Evolutionary conservation across 148 eudicot species (phyloP).

Genomic region (Vaccinium macrocarpon): DNA sequence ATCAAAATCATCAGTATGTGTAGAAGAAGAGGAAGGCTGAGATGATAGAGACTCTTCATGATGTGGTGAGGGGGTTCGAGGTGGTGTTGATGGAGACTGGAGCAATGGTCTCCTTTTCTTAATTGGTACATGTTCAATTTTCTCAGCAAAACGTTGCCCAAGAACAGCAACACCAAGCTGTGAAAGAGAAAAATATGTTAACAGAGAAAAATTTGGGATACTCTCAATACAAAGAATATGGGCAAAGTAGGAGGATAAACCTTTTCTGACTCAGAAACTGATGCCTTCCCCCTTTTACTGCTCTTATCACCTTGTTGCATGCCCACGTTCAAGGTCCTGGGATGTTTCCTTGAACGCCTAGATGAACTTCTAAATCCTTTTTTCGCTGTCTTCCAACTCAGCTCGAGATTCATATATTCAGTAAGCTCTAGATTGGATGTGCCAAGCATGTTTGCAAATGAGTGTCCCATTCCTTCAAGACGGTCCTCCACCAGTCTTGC

Average conservation of each 20-base stretch:
- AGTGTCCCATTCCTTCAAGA: slow-evolving; percentile 38
- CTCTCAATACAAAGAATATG: slow-evolving; percentile 8
- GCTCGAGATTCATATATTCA: slow-evolving; percentile 38
- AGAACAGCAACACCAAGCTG: slow-evolving; percentile 46
- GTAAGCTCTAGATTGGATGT: slow-evolving; percentile 38
- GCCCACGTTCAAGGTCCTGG: slow-evolving; percentile 27
- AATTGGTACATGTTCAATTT: slow-evolving; percentile 52
- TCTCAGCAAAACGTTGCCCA: slow-evolving; percentile 38
- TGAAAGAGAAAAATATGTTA: slow-evolving; percentile 14
- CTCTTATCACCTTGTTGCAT: slow-evolving; percentile 28
- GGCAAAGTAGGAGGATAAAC: slow-evolving; percentile 26
- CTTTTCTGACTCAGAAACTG: slow-evolving; percentile 50
- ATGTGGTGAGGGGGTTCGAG: slow-evolving; percentile 24
- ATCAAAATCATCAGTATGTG: slow-evolving; percentile 26
- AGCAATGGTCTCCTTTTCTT: slow-evolving; percentile 62
- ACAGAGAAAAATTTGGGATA: neutral
- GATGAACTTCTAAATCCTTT: slow-evolving; percentile 45
- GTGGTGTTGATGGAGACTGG: slow-evolving; percentile 42
- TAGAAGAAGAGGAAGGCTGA: slow-evolving; percentile 28
- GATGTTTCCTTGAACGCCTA: slow-evolving; percentile 44
- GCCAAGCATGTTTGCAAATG: slow-evolving; percentile 41
- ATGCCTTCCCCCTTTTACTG: slow-evolving; percentile 31
- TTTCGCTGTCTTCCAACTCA: slow-evolving; percentile 48
- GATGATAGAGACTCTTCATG: slow-evolving; percentile 27
- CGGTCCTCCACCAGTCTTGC: slow-evolving; percentile 24